phyloP scores from a whole-genome alignment of 148 eudicot species.

The Arctostaphylos glauca region DNA sequence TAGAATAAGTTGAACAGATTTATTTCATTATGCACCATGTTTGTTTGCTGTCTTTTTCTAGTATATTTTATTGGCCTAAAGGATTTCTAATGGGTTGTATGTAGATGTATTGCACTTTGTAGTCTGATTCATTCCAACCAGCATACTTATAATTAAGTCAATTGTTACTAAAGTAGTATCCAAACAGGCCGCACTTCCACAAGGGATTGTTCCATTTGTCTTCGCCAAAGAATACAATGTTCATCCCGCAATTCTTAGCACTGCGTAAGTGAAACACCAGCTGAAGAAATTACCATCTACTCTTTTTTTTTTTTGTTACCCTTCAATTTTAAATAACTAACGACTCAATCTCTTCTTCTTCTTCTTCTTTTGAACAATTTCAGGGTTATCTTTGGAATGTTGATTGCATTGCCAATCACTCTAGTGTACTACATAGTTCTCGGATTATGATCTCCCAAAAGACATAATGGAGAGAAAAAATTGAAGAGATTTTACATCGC shows the following conservation, averaged over 20 bases:
- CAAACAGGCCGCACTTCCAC: conserved; percentile 85
- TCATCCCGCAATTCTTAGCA: conserved; percentile 83
- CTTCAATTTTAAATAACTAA: neutral
- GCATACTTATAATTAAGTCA: neutral
- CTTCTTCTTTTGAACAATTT: neutral
- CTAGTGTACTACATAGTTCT: conserved; percentile 82
- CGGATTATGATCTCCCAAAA: conserved; percentile 37
- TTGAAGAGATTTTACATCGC: neutral
- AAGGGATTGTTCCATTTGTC: conserved; percentile 95
- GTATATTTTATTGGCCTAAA: neutral
- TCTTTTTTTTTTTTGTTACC: neutral
- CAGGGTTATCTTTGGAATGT: conserved; percentile 97
- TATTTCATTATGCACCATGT: neutral
- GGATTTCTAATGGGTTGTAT: neutral
- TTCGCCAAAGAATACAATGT: conserved; percentile 92
- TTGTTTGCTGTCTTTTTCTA: neutral
- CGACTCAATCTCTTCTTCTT: neutral
- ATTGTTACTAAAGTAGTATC: neutral
- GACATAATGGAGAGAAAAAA: neutral
- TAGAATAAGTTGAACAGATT: too few species aligned
- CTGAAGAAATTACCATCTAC: neutral
- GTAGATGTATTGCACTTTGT: neutral
- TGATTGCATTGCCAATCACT: conserved; percentile 87
- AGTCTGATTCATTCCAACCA: neutral
- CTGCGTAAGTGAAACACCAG: conserved; percentile 54